Percentiles rank a stretch among this genome's conserved stretches.
phyloP scores from a whole-genome alignment of 1,139 yeast genomes.

The Yamadazyma triangularis region DNA sequence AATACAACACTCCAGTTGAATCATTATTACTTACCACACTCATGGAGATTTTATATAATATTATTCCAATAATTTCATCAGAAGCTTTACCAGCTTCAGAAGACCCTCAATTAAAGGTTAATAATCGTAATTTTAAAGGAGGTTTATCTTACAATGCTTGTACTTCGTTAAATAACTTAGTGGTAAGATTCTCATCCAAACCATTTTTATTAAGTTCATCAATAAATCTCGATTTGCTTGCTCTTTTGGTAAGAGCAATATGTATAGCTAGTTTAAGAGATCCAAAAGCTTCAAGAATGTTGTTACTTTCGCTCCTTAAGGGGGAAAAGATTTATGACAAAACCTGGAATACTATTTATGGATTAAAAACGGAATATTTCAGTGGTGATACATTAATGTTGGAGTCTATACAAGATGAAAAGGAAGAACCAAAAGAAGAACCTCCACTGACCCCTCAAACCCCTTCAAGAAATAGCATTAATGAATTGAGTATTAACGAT shows the following conservation, averaged over 20 bases:
- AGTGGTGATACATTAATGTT: constrained; percentile 17
- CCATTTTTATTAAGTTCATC: constrained; percentile 38
- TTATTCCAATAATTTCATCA: constrained; percentile 38
- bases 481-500: not conserved
- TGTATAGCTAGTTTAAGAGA: constrained; percentile 46
- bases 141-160: constrained; percentile 62
- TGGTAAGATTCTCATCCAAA: constrained; percentile 41
- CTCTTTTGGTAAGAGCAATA: constrained; percentile 51
- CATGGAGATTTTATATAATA: constrained; percentile 56
- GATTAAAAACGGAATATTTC: constrained; percentile 25
- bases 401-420: constrained; percentile 13
- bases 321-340: constrained; percentile 38
- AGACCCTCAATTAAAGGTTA: constrained; percentile 23
- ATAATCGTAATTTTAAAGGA: constrained; percentile 32
- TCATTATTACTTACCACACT: constrained; percentile 38
- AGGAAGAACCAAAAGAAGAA: constrained; percentile 5
- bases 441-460: not conserved
- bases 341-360: constrained; percentile 27
- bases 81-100: constrained; percentile 15
- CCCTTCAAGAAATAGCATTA: not conserved
- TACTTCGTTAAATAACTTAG: constrained; percentile 50
- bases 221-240: constrained; percentile 55
- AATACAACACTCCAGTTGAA: constrained; percentile 4
- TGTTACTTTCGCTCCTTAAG: constrained; percentile 49
- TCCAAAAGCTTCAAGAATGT: constrained; percentile 50